phyloP scores from a whole-genome alignment of 345 rosid genomes.

The Syzygium oleosum region DNA sequence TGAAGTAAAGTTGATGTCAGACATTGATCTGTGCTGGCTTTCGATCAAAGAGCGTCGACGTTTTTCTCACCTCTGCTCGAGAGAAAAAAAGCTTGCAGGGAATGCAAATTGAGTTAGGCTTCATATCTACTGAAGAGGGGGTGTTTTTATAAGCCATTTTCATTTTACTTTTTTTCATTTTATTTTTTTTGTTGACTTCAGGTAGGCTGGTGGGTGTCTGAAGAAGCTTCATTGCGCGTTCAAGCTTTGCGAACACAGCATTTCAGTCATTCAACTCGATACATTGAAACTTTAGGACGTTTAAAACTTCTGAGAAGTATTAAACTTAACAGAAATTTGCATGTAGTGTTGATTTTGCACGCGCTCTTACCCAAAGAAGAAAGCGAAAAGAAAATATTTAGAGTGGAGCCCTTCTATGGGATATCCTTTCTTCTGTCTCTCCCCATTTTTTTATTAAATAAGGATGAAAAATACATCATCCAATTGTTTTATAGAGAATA shows the following conservation, averaged over 20 bases:
- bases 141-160: background rate
- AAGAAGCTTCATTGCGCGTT: background rate
- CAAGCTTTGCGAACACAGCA: background rate
- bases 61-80: background rate
- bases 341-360: background rate
- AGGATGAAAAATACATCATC: background rate
- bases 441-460: background rate
- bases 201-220: background rate
- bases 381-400: background rate
- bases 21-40: background rate
- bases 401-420: background rate
- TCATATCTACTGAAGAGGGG: background rate
- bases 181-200: background rate
- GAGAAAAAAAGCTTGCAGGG: background rate
- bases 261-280: background rate
- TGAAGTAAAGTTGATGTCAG: background rate
- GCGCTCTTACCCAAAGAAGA: background rate
- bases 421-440: background rate
- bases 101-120: background rate
- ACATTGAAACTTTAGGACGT: background rate
- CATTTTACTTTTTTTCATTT: background rate
- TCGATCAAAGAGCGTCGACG: background rate
- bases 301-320: background rate
- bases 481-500: fast-evolving
- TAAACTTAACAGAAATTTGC: background rate